Percentiles rank a stretch among this genome's conserved stretches.
These are phyloP conservation scores for Stagonosporopsis cucurbitacearum DNA, from an alignment of 2,329 filamentous ascomycete species.

Conservation along the genomic window DNA sequence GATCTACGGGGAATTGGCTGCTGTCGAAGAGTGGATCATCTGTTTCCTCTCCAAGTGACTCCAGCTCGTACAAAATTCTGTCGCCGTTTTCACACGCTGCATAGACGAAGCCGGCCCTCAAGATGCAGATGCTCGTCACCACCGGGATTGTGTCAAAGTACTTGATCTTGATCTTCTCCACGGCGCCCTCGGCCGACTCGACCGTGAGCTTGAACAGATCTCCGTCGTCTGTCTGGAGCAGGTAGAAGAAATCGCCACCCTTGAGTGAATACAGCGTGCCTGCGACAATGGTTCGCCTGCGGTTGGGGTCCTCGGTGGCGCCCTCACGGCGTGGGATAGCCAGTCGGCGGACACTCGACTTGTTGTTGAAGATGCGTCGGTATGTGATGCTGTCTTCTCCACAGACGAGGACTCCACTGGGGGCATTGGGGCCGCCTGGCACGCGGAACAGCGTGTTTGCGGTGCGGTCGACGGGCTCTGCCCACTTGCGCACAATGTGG, in stretches of 20 bases:
- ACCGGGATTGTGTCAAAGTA: constrained; percentile 97
- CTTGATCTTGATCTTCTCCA: constrained; percentile 86
- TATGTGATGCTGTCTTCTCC: constrained; percentile 95
- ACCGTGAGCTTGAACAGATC: constrained; percentile 97
- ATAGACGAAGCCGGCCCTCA: constrained; percentile 95
- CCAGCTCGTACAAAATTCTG: constrained; percentile 94
- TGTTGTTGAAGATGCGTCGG: constrained; percentile 78
- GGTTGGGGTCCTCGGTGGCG: constrained; percentile 86
- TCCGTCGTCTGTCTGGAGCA: constrained; percentile 96
- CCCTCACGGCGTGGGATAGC: constrained; percentile 87
- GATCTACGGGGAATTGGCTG: constrained; percentile 80
- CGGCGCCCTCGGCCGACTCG: constrained; percentile 73
- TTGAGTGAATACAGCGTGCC: constrained; percentile 99
- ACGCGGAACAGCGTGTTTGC: constrained; percentile 93
- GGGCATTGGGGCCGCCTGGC: constrained; percentile 89
- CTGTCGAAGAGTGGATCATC: constrained; percentile 87
- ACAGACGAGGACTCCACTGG: constrained; percentile 93
- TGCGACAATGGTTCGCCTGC: constrained; percentile 84
- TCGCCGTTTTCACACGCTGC: constrained; percentile 92
- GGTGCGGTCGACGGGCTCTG: constrained; percentile 87
- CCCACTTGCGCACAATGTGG: constrained; percentile 96
- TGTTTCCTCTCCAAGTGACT: constrained; percentile 94
- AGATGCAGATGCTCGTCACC: constrained; percentile 84
- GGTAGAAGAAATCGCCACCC: constrained; percentile 89
- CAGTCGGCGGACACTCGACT: constrained; percentile 82